Conservation (phyloP, 2,329 filamentous ascomycete species). For the Penicillium sp. region DNA sequence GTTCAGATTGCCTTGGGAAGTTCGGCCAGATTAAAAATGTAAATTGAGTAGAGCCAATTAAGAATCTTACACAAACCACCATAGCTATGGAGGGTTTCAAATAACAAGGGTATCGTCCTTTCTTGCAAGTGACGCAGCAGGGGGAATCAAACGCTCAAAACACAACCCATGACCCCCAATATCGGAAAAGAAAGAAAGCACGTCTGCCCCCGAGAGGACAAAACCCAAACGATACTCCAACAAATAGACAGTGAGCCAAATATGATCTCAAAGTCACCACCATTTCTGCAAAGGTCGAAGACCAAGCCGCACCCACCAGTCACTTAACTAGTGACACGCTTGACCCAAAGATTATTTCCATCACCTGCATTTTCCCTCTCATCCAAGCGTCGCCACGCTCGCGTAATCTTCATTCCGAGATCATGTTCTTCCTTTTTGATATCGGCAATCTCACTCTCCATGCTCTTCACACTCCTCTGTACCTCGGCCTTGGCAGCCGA, state of each 20-base stretch:
- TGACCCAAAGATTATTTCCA: conserved; percentile 72
- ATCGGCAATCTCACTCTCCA: conserved; percentile 69
- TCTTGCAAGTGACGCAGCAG: background rate
- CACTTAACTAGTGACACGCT: conserved; percentile 67
- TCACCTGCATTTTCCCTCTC: conserved; percentile 52
- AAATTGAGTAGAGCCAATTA: background rate
- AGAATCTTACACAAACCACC: conserved; percentile 1
- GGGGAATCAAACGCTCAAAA: conserved; percentile 12
- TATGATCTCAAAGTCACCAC: background rate
- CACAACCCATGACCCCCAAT: background rate
- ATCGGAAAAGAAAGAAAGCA: conserved; percentile 1
- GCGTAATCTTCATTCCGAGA: conserved; percentile 71
- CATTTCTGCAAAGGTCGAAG: background rate
- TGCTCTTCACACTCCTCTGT: conserved; percentile 64
- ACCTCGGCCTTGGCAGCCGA: conserved; percentile 61
- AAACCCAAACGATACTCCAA: background rate
- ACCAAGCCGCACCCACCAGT: background rate
- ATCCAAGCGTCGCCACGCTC: conserved; percentile 74
- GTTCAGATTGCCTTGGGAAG: background rate
- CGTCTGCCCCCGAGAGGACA: background rate
- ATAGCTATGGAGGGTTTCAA: conserved; percentile 1
- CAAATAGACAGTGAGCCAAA: background rate
- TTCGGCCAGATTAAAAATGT: background rate
- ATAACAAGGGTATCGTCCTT: conserved; percentile 10
- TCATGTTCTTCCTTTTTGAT: conserved; percentile 77